Evolutionary conservation across 345 rosid genomes (phyloP), one percentile per base, ranked within the genome.

Genomic region (sweet orange (Citrus sinensis)): DNA sequence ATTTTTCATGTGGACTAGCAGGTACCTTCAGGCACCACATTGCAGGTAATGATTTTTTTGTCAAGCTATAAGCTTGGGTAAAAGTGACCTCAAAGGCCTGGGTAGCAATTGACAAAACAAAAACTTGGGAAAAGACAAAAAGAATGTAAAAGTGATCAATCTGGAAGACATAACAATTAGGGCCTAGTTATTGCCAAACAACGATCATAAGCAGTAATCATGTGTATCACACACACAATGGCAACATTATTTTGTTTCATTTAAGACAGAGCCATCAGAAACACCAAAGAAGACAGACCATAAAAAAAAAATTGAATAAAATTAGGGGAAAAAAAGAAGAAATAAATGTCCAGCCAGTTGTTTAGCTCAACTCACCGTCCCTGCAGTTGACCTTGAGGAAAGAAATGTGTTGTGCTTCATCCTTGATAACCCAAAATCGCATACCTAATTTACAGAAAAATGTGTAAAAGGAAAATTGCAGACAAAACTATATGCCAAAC

Each of bases 381-480:
- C 99, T 72, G 97, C 99, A 56, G 99, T 91, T 66, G 99, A 95
- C 82, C 91, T 88, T 39, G 99, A 91, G 61, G 98, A 92, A 64
- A 95, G 98, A 87, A 89, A 95, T 66, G 99, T 93, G 87, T 91
- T 95, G 83, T 91, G 82, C 87, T 95, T 95, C 92, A 93, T 93
- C 62, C 97, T 85, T 62, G 99, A 93, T 82, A 95, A 87, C 64
- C 99, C 98, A 71, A 95, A 95, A 85, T 95, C 98, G 22, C 97
- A 93, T 37, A 95, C 98, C 98, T 94, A 66, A 76, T 64, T 74
- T 58, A 77, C 67, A 75, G 22, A 76, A 76, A 74, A 73, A 73
- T 32, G 51, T 20, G 62, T 10, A 22, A 42, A 63, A 75, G 49
- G 16, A 64, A 17, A 49, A 30, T 2, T 34, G 78, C 55, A 76